These are phyloP conservation scores for Paracorniculantispora psalliotae DNA, from an alignment of 2,329 filamentous ascomycete species.

Conservation along the genomic window DNA sequence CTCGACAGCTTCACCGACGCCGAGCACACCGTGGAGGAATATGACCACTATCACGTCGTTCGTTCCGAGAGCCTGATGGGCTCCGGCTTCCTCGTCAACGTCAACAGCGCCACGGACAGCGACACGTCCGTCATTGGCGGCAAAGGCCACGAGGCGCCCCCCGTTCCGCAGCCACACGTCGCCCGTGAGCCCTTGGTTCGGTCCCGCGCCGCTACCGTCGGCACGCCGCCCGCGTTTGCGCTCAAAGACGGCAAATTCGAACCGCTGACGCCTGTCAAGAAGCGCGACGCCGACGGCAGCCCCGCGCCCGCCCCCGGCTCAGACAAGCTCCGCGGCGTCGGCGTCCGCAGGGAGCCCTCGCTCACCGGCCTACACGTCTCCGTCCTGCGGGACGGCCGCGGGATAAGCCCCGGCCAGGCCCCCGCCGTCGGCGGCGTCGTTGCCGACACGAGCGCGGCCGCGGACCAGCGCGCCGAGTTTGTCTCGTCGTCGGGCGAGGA, in stretches of 20 bases:
- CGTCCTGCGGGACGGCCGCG: conserved; percentile 11
- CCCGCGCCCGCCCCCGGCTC: neutral
- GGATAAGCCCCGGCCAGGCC: conserved; percentile 12
- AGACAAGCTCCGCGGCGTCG: conserved; percentile 9
- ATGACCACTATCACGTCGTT: conserved; percentile 50
- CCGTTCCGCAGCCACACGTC: conserved; percentile 22
- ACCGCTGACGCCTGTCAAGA: neutral
- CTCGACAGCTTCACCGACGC: conserved; percentile 65
- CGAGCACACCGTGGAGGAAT: conserved; percentile 56
- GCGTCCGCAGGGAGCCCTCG: conserved; percentile 10
- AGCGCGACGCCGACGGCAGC: neutral
- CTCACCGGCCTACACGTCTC: conserved; percentile 1
- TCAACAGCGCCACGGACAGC: conserved; percentile 31
- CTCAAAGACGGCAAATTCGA: neutral
- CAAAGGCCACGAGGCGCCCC: conserved; percentile 12
- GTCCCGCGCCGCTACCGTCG: conserved; percentile 10
- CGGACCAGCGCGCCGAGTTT: conserved; percentile 11
- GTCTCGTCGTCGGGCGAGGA: conserved; percentile 10
- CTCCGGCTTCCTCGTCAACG: conserved; percentile 25
- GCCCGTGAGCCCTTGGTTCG: conserved; percentile 22
- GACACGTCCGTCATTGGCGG: conserved; percentile 30
- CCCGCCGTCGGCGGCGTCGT: conserved; percentile 10
- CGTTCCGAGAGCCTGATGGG: conserved; percentile 47
- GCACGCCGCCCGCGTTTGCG: neutral
- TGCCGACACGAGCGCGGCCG: conserved; percentile 1